Conservation (phyloP, 2,329 filamentous ascomycete genomes). For the Cordyceps sp. region DNA sequence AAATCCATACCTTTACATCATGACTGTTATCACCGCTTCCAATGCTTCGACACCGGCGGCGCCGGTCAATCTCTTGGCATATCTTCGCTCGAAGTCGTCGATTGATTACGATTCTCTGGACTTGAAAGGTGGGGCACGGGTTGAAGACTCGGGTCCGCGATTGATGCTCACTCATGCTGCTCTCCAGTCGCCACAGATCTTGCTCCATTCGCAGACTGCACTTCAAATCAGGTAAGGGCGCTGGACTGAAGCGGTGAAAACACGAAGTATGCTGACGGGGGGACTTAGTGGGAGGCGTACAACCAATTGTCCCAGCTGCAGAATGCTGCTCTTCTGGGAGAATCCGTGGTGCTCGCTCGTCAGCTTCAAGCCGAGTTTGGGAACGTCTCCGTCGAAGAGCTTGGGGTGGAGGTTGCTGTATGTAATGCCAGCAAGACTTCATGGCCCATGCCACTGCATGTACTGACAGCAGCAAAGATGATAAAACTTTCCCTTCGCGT, state of each 20-base stretch:
- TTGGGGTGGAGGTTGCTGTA: conserved; percentile 1
- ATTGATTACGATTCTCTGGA: background rate
- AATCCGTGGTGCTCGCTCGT: background rate
- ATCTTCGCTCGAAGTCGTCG: background rate
- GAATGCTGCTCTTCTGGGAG: background rate
- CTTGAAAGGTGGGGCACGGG: background rate
- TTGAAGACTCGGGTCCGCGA: background rate
- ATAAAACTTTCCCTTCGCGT: background rate
- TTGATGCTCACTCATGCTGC: background rate
- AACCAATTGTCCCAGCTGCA: background rate
- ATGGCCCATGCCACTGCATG: background rate
- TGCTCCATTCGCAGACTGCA: conserved; percentile 1
- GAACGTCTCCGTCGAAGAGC: background rate
- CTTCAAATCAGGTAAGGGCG: background rate
- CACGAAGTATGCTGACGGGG: background rate
- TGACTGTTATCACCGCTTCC: too few relatives aligned
- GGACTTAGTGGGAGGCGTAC: background rate
- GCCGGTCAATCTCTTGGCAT: background rate
- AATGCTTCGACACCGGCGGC: background rate
- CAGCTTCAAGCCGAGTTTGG: background rate
- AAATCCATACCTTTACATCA: too few relatives aligned
- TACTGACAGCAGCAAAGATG: background rate
- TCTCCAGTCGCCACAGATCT: background rate
- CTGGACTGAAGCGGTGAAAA: too few relatives aligned
- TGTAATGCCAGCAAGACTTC: background rate